Evolutionary conservation across 495 filamentous ascomycete species (phyloP), one percentile per base, ranked within the genome.

Genomic region (Ramalina intermedia): DNA sequence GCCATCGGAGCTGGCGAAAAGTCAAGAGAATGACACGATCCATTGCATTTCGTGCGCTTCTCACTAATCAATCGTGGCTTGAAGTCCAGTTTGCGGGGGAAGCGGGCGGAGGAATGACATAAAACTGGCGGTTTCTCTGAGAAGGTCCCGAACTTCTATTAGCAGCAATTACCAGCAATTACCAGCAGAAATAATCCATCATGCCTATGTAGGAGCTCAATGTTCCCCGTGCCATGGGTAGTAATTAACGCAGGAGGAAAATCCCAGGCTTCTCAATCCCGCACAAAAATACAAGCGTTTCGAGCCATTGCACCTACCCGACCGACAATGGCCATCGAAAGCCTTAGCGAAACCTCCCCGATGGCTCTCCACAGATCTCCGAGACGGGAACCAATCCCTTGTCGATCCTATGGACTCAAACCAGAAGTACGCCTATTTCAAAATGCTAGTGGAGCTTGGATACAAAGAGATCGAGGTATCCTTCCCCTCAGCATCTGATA

Each of bases 391-490:
- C 69, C 87, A 94, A 63, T 83, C 80, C 60, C 67, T 94, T 67
- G 80, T 83, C 43, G 84, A 91, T 58, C 87, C 87, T 51, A 94
- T 94, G 87, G 88, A 57, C 26, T 57, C 55, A 52, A 83, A 94
- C 37, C 87, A 96, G 69, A 98, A 98, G 74, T 91, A 79, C 75
- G 67, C 72, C 51, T 96, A 91, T 70, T 98, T 98, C 72, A 76
- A 84, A 65, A 94, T 94, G 87, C 76, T 98, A 29, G 79, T 84
- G 54, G 79, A 85, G 54, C 80, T 96, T 43, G 91, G 91, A 52
- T 96, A 96, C 72, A 96, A 96, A 66, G 91, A 98, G 66, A 94
- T 98, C 56, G 91, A 98, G 64, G 82, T 96, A 11, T 94, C 88
- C 1, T 96, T 94, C 67, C 91, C 91, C 33, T 93, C 89, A 5